A percentile compares a stretch with the other conserved stretches of the same genome.
Evolutionary conservation across 176 grass and related monocot species (phyloP).

Genomic region (Chloris gayana): DNA sequence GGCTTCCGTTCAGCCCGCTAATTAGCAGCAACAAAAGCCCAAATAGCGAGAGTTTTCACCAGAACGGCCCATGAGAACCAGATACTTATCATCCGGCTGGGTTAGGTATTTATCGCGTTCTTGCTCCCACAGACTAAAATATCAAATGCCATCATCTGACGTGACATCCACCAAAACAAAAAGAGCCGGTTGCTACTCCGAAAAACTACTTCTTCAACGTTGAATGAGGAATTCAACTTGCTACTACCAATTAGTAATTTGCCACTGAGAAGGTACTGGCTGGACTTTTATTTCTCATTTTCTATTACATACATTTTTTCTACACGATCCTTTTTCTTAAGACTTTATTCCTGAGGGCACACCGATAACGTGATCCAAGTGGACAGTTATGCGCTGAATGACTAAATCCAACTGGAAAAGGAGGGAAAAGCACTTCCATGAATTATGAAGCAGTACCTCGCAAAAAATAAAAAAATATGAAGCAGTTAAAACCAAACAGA

Average conservation of each 20-base stretch:
- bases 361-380: background rate
- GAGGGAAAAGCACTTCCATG: background rate
- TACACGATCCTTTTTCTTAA: background rate
- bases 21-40: background rate
- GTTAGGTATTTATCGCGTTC: background rate
- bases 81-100: background rate
- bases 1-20: background rate
- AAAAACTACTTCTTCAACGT: background rate
- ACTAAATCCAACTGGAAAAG: conserved; percentile 26
- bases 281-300: background rate
- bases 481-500: background rate
- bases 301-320: background rate
- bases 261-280: background rate
- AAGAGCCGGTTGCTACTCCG: background rate
- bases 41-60: too few species aligned
- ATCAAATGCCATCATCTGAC: background rate
- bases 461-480: too few species aligned
- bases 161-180: background rate
- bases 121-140: background rate
- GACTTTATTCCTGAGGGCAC: background rate
- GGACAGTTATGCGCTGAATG: background rate
- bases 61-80: background rate
- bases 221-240: background rate
- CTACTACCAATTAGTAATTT: background rate
- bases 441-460: background rate